Evolutionary conservation across 2,329 filamentous ascomycete species (phyloP), one percentile per base, ranked within the genome.

Genomic region (Beauveria pseudobassiana): DNA sequence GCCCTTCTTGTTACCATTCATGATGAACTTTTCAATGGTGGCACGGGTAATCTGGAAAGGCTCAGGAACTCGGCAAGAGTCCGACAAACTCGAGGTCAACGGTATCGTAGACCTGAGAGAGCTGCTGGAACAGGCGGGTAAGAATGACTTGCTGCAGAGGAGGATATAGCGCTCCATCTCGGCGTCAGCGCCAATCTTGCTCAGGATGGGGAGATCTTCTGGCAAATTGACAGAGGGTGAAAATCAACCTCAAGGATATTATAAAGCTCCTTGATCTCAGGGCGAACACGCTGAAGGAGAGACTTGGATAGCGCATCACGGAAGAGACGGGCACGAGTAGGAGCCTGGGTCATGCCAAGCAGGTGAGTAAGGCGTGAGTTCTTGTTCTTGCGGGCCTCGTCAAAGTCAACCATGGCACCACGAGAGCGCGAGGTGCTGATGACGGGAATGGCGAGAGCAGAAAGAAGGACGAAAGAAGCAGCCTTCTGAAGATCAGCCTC

Each of bases 1-100:
- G 62, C 95, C 95, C 85, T 99, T 99, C 87, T 99, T 99, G 85
- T 96, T 98, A 66, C 95, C 95, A 77, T 99, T 99, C 95, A 99
- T 99, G 82, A 99, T 98, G 82, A 99, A 99, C 80, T 98, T 99
- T 82, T 99, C 95, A 67, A 99, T 96, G 64, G 91, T 96, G 67
- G 88, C 87, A 59, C 90, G 87, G 65, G 85, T 89, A 67, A 98
- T 92, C 78, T 97, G 89, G 84, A 96, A 98, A 48, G 95, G 91
- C 74, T 96, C 93, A 10, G 95, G 83, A 99, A 99, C 72, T 95
- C 85, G 65, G 95, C 95, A 60, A 99, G 88, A 71, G 90, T 88
- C 75, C 96, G 89, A 99, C 93, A 70, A 98, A 98, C 69, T 86
- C 85, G 64, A 99, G 84, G 74, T 98, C 92, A 62, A 99, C 93